Base-by-base conservation (phyloP, 179 eudicot genomes). In the Kewa caespitosa region DNA sequence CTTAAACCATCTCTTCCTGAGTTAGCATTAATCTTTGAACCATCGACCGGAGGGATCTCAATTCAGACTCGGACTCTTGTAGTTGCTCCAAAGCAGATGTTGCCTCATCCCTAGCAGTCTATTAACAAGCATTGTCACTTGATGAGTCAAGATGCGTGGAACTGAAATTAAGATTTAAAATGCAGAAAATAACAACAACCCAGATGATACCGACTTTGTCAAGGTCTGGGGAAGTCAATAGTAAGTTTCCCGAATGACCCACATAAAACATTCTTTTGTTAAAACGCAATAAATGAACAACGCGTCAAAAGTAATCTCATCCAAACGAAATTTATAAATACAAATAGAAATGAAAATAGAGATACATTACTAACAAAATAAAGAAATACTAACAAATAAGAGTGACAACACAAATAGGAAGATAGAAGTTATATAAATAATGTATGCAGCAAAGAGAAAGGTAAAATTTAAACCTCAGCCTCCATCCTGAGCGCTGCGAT, bases 1-100 rank as follows among this genome's bases (percentile, higher is more conserved):
- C 30, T 73, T 52, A 72, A 85, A 94, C 98, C 97, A 89, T 94
- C 83, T 94, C 98, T 76, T 92, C 97, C 38, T 89, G 89, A 69
- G 89, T 90, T 79, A 94, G 81, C 72, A 87, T 83, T 86, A 94
- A 73, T 87, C 98, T 87, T 36, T 92, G 94, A 55, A 90, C 87
- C 81, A 77, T 82, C 23, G 76, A 83, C 57, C 84, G 89, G 68
- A 92, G 89, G 64, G 93, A 89, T 81, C 84, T 89, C 62, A 84
- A 63, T 88, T 92, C 94, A 31, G 69, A 62, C 71, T 85, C 90
- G 28, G 84, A 83, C 55, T 90, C 91, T 32, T 81, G 90, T 76
- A 90, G 92, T 68, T 84, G 92, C 74, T 89, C 92, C 74, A 81
- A 30, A 72, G 89, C 90, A 81, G 86, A 80, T 27, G 81, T 72